These are phyloP conservation scores for Aspergillus panamensis DNA, from an alignment of 495 filamentous ascomycete species.

Conservation along the genomic window DNA sequence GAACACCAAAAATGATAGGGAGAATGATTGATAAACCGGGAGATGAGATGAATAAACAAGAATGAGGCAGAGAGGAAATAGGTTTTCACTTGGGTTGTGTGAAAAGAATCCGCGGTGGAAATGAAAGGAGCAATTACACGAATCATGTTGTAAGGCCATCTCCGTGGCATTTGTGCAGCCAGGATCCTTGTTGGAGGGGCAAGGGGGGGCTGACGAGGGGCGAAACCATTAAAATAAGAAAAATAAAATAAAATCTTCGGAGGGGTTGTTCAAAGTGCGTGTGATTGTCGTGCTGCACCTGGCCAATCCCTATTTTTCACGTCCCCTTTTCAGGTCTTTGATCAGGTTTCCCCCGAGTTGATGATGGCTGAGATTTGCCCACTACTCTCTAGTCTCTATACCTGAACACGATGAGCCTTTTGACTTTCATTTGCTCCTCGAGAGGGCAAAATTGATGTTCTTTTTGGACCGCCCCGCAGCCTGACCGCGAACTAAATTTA, in stretches of 20 bases:
- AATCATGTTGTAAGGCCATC: slow-evolving; percentile 18
- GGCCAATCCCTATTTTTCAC: slow-evolving; percentile 2
- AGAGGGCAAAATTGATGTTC: not conserved
- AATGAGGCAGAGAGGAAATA: slow-evolving; percentile 11
- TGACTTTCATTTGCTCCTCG: not conserved
- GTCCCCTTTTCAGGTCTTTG: not conserved
- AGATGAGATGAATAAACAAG: slow-evolving; percentile 12
- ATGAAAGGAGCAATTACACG: slow-evolving; percentile 25
- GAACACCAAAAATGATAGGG: slow-evolving; percentile 3
- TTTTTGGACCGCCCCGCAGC: slow-evolving; percentile 7
- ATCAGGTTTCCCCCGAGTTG: too few species aligned
- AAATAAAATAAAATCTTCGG: slow-evolving; percentile 6
- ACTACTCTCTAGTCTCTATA: too few species aligned
- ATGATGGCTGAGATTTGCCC: too few species aligned
- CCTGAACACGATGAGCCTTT: not conserved
- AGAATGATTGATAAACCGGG: slow-evolving; percentile 10
- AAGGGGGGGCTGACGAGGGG: slow-evolving; percentile 27
- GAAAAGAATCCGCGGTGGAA: slow-evolving; percentile 22
- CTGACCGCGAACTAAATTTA: not conserved
- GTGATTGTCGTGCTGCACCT: slow-evolving; percentile 12
- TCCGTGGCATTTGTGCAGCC: slow-evolving; percentile 23
- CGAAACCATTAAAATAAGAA: slow-evolving; percentile 9
- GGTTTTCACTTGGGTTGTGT: slow-evolving; percentile 3
- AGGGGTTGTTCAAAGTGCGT: slow-evolving; percentile 18
- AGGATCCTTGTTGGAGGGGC: slow-evolving; percentile 27